Percentiles rank a stretch among this genome's conserved stretches.
phyloP scores from a whole-genome alignment of 2,329 filamentous ascomycete species.

The Colletotrichum noveboracense region DNA sequence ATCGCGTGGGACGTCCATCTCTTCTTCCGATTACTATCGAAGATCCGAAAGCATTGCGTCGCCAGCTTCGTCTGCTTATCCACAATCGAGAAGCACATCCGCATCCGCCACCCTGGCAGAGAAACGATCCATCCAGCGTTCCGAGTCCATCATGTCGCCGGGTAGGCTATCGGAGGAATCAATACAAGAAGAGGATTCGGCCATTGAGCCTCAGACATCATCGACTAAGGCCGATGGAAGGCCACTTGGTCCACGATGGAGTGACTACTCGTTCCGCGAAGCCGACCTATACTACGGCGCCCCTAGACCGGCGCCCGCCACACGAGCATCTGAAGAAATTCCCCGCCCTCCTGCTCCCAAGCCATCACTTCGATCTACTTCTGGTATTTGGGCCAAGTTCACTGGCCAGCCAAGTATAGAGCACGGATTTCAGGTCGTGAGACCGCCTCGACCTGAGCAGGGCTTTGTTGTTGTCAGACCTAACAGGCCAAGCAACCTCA shows the following conservation, averaged over 20 bases:
- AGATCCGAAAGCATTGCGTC: not conserved
- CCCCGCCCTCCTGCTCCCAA: not conserved
- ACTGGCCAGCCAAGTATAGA: not conserved
- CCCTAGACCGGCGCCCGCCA: not conserved
- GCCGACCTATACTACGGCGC: conserved; percentile 36
- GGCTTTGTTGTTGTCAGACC: conserved; percentile 9
- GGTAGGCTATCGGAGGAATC: conserved; percentile 1
- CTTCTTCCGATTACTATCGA: not conserved
- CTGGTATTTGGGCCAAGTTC: conserved; percentile 8
- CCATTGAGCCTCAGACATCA: not conserved
- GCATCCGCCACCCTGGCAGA: not conserved
- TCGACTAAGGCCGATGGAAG: not conserved
- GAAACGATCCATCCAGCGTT: not conserved
- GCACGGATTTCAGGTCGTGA: not conserved
- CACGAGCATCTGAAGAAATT: not conserved
- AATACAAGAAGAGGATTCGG: not conserved
- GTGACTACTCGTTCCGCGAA: conserved; percentile 41
- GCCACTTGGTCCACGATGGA: conserved; percentile 28
- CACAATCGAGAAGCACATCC: not conserved
- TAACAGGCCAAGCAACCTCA: not conserved
- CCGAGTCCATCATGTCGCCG: not conserved
- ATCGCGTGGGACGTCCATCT: not conserved
- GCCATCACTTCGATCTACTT: not conserved
- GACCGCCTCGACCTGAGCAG: not conserved
- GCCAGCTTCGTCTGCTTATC: not conserved